Percentiles rank a stretch among this genome's conserved stretches.
These are phyloP conservation scores for Trichosporon asahii DNA, from an alignment of 1,284 basidiomycete genomes.

Conservation along the genomic window DNA sequence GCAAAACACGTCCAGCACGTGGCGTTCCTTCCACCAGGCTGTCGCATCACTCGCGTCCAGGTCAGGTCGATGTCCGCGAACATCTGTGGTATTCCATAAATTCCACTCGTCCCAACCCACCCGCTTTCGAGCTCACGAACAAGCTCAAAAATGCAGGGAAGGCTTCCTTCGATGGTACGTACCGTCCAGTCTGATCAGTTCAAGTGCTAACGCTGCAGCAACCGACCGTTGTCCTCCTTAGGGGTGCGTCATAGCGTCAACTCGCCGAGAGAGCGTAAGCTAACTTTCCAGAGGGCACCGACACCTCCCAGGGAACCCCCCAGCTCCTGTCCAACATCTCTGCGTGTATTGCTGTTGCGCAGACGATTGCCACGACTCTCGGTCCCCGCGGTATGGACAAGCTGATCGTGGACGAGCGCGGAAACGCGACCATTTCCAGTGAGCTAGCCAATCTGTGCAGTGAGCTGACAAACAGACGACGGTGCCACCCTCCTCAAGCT, in stretches of 20 bases:
- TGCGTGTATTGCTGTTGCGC: slow-evolving; percentile 84
- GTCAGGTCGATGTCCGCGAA: slow-evolving; percentile 7
- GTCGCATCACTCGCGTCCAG: slow-evolving; percentile 10
- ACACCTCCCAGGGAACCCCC: slow-evolving; percentile 89
- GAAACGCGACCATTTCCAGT: slow-evolving; percentile 92
- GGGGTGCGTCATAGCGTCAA: slow-evolving; percentile 48
- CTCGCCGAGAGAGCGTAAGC: neutral
- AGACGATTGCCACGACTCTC: slow-evolving; percentile 89
- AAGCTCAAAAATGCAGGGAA: slow-evolving; percentile 42
- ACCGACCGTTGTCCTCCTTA: slow-evolving; percentile 88
- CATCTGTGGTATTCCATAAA: slow-evolving; percentile 13
- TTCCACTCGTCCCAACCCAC: slow-evolving; percentile 9
- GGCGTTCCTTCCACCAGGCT: slow-evolving; percentile 4
- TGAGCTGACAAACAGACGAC: slow-evolving; percentile 60
- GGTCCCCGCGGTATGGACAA: slow-evolving; percentile 99
- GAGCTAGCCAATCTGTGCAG: slow-evolving; percentile 15
- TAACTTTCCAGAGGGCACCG: slow-evolving; percentile 73
- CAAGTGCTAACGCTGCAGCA: slow-evolving; percentile 58
- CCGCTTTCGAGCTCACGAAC: slow-evolving; percentile 9
- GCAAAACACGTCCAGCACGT: neutral
- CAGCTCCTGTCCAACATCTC: slow-evolving; percentile 95
- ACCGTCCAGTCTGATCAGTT: neutral
- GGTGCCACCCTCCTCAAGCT: slow-evolving; percentile 96
- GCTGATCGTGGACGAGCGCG: slow-evolving; percentile 80
- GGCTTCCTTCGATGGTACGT: slow-evolving; percentile 50